Base-by-base conservation (phyloP, 2,329 filamentous ascomycete species). In the Thyridium curvatum region DNA sequence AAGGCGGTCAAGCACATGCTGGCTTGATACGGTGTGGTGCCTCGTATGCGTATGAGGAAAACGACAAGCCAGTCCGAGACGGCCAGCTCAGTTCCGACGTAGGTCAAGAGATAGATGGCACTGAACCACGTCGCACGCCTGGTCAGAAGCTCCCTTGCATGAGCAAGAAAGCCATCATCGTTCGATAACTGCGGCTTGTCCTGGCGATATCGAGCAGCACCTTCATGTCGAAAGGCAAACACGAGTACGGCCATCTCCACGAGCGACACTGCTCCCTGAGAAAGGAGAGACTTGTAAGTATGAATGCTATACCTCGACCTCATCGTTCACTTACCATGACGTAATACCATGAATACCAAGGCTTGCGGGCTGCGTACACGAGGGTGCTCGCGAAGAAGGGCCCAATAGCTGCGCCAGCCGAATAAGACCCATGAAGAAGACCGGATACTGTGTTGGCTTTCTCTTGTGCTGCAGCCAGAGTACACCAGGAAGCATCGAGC, bases 401-500 rank as follows among this genome's bases (percentile, higher is more conserved):
- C 0, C 62, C 65, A 4, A 53, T 17, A 1, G 61, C 60, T 1
- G 60, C 64, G 1, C 65, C 65, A 2, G 56, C 44, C 3, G 59
- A 62, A 35, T 55, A 68, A 12, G 56, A 55, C 2, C 64, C 64
- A 41, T 68, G 65, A 42, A 68, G 40, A 32, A 68, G 41, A 0
- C 65, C 65, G 14, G 59, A 58, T 3, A 64, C 51, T 2, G 55
- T 18, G 47, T 87, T 87, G 2, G 82, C 75, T 39, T 75, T 76
- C 8, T 72, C 71, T 71, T 89, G 79, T 46, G 78, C 80, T 0
- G 84, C 84, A 12, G 73, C 56, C 62, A 65, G 74, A 0, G 70
- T 68, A 49, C 74, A 73, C 70, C 72, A 78, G 1, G 62, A 72
- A 6, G 66, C 71, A 42, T 75, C 80, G 12, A 71, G 65, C 1